phyloP scores from a whole-genome alignment of 257 asterid species.

The Solanum tacnaense region DNA sequence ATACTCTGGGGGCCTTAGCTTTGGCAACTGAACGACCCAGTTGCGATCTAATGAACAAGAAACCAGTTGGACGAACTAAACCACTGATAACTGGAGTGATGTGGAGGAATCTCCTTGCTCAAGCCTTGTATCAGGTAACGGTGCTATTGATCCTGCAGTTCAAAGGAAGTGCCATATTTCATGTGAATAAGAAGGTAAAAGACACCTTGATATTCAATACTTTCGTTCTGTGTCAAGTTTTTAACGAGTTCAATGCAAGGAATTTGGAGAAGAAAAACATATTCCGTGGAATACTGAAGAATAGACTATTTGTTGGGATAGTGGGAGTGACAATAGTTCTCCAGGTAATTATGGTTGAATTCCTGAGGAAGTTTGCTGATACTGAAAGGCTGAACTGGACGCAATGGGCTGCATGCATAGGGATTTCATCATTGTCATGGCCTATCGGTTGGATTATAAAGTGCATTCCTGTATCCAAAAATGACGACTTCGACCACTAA shows the following conservation, averaged over 20 bases:
- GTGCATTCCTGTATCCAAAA: slow-evolving; percentile 29
- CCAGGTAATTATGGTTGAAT: slow-evolving; percentile 63
- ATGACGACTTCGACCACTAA: neutral
- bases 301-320: slow-evolving; percentile 50
- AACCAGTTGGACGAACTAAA: slow-evolving; percentile 25
- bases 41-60: slow-evolving; percentile 14
- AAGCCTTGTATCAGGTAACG: slow-evolving; percentile 20
- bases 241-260: slow-evolving; percentile 53
- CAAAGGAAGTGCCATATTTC: slow-evolving; percentile 16
- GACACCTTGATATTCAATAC: slow-evolving; percentile 47
- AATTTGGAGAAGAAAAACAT: slow-evolving; percentile 49
- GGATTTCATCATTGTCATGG: slow-evolving; percentile 42
- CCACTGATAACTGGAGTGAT: slow-evolving; percentile 26
- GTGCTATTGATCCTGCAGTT: slow-evolving; percentile 19
- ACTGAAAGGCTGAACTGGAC: slow-evolving; percentile 50
- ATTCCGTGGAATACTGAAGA: slow-evolving; percentile 37
- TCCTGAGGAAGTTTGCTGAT: slow-evolving; percentile 44
- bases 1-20: slow-evolving; percentile 42
- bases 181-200: slow-evolving; percentile 12
- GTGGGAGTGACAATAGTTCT: slow-evolving; percentile 33
- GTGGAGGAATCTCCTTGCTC: slow-evolving; percentile 37
- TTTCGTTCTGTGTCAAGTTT: slow-evolving; percentile 49
- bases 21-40: slow-evolving; percentile 31
- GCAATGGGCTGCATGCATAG: slow-evolving; percentile 51
- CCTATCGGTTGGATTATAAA: slow-evolving; percentile 42